These are phyloP conservation scores for Blastobotrys persicus DNA, from an alignment of 1,139 yeast species.

Conservation along the genomic window DNA sequence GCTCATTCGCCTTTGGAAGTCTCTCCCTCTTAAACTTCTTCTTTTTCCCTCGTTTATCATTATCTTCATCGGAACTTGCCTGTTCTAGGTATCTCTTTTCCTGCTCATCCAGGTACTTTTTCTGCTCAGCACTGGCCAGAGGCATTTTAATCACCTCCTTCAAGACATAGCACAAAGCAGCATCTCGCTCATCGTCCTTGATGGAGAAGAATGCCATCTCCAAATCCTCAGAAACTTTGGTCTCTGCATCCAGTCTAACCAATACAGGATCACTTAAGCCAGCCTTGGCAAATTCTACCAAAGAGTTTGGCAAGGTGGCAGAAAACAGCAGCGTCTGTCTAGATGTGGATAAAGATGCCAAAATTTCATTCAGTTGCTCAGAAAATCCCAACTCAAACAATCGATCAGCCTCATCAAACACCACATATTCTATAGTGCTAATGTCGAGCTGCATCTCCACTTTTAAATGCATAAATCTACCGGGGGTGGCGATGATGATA, in stretches of 20 bases:
- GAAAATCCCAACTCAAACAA: conserved; percentile 96
- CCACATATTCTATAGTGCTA: conserved; percentile 79
- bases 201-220: conserved; percentile 86
- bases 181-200: conserved; percentile 86
- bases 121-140: conserved; percentile 53
- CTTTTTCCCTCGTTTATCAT: conserved; percentile 42
- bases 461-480: conserved; percentile 91
- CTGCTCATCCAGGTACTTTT: conserved; percentile 50
- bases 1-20: conserved; percentile 72
- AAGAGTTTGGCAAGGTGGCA: conserved; percentile 88
- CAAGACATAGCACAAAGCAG: conserved; percentile 68
- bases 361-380: conserved; percentile 85
- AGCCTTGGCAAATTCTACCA: conserved; percentile 96
- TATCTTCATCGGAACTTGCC: conserved; percentile 50
- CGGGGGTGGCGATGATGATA: conserved; percentile 94
- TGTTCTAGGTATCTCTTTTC: conserved; percentile 20
- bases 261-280: conserved; percentile 89
- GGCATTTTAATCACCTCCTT: conserved; percentile 89
- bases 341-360: conserved; percentile 75
- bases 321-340: conserved; percentile 90
- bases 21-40: conserved; percentile 50
- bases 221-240: conserved; percentile 82
- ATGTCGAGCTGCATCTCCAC: conserved; percentile 92
- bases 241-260: conserved; percentile 88
- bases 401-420: conserved; percentile 97